Percentiles rank a stretch among this genome's conserved stretches.
Conservation (phyloP, 352 stramenopile genomes). For the Globisporangium perplexum region DNA sequence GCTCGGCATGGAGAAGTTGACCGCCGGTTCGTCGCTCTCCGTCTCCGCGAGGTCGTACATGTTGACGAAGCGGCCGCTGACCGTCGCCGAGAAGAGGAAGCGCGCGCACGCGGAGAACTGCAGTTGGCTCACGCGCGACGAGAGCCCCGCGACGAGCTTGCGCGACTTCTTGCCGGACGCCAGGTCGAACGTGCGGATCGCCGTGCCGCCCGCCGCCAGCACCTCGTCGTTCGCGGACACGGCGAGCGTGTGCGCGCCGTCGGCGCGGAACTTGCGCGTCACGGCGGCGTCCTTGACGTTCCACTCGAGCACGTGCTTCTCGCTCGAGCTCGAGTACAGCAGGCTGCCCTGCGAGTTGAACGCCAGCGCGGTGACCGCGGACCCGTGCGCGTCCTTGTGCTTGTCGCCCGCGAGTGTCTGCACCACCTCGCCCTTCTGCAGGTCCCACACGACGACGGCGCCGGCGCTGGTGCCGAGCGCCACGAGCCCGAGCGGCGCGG, state of each 20-base stretch:
- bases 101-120: conserved; percentile 52
- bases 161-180: conserved; percentile 72
- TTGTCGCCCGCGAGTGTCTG: conserved; percentile 47
- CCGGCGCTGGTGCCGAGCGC: conserved; percentile 71
- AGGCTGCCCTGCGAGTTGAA: conserved; percentile 69
- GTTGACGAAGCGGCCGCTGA: conserved; percentile 76
- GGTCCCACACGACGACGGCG: conserved; percentile 63
- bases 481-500: conserved; percentile 36
- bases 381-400: conserved; percentile 33
- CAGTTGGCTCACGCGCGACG: conserved; percentile 68
- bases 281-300: conserved; percentile 47
- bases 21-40: conserved; percentile 56
- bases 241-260: conserved; percentile 56
- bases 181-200: conserved; percentile 73
- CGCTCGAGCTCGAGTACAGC: conserved; percentile 61
- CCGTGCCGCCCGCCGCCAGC: conserved; percentile 54
- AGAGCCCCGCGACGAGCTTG: conserved; percentile 67
- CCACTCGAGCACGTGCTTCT: conserved; percentile 81
- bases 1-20: conserved; percentile 74
- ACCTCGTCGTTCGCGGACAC: conserved; percentile 60
- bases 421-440: conserved; percentile 59
- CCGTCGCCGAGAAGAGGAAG: conserved; percentile 70
- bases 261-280: conserved; percentile 59
- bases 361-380: conserved; percentile 50
- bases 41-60: conserved; percentile 68